Conservation (phyloP, 2,329 filamentous ascomycete genomes). For the Cercospora janseana region DNA sequence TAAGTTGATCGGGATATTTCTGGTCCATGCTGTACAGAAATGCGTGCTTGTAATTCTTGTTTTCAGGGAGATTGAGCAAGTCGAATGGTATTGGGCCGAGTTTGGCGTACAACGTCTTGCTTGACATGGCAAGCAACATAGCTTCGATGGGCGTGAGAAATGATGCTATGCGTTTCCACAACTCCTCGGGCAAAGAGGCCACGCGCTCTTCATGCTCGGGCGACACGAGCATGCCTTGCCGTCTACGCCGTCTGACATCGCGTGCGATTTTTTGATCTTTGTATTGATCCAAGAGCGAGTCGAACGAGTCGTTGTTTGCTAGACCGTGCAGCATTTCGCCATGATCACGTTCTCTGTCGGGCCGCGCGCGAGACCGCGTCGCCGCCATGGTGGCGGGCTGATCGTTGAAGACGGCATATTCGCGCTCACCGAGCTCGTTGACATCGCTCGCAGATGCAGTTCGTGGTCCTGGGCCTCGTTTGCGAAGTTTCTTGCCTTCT, state of each 20-base stretch:
- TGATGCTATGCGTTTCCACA: constrained; percentile 49
- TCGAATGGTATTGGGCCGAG: constrained; percentile 45
- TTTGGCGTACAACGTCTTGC: constrained; percentile 46
- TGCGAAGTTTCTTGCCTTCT: constrained; percentile 24
- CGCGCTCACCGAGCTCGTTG: constrained; percentile 36
- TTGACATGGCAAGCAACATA: constrained; percentile 52
- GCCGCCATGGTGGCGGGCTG: constrained; percentile 24
- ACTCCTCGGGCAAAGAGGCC: constrained; percentile 44
- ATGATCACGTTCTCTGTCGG: constrained; percentile 32
- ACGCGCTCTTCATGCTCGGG: constrained; percentile 43
- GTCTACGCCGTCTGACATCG: constrained; percentile 11
- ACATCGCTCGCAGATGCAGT: constrained; percentile 22
- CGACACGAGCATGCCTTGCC: constrained; percentile 20
- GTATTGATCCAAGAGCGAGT: constrained; percentile 34
- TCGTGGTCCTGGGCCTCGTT: constrained; percentile 20
- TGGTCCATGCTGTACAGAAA: constrained; percentile 55
- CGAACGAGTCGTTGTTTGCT: constrained; percentile 39
- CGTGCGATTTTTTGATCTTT: constrained; percentile 9
- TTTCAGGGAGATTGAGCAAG: constrained; percentile 43
- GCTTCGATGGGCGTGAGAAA: constrained; percentile 48
- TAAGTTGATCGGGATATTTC: constrained; percentile 54
- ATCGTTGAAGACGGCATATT: constrained; percentile 34
- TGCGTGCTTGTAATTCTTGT: constrained; percentile 47
- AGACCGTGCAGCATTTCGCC: constrained; percentile 42
- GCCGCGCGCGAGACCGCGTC: constrained; percentile 1